Conservation (phyloP, 768 basidiomycete species). For the Sarcodon aspratus region DNA sequence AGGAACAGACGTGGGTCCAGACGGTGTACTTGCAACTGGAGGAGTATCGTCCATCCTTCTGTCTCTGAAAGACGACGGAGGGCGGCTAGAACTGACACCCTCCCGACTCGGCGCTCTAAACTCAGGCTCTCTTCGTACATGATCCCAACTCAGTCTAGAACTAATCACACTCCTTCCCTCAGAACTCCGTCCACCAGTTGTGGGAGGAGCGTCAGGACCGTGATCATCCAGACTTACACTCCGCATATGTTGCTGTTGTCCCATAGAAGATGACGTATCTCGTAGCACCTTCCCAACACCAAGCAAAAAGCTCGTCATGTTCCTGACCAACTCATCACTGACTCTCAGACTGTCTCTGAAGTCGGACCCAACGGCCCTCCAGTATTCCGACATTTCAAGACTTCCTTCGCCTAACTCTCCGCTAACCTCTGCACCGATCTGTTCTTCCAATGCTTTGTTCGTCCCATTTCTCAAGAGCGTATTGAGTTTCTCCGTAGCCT, state of each 20-base stretch:
- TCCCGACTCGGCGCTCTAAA: constrained; percentile 17
- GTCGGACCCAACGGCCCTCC: constrained; percentile 60
- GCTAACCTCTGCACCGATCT: constrained; percentile 67
- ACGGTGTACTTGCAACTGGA: constrained; percentile 11
- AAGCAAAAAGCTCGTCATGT: constrained; percentile 66
- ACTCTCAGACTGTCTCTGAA: constrained; percentile 60
- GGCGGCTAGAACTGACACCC: constrained; percentile 8
- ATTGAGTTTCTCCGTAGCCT: constrained; percentile 58
- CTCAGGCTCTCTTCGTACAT: constrained; percentile 9
- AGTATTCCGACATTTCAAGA: constrained; percentile 39
- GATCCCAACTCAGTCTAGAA: constrained; percentile 33
- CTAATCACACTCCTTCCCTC: constrained; percentile 46
- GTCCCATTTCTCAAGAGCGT: constrained; percentile 44
- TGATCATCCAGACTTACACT: constrained; percentile 49
- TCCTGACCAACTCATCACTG: constrained; percentile 72
- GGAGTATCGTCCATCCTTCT: constrained; percentile 11
- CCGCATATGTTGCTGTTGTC: constrained; percentile 31
- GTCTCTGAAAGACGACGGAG: constrained; percentile 18
- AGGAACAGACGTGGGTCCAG: constrained; percentile 7
- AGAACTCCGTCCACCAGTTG: constrained; percentile 33
- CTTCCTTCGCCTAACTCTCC: constrained; percentile 18
- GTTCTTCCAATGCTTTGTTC: constrained; percentile 51
- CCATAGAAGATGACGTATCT: constrained; percentile 30
- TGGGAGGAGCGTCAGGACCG: constrained; percentile 20
- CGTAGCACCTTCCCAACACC: constrained; percentile 60